These are phyloP conservation scores for Talaromyces verruculosus DNA, from an alignment of 2,329 filamentous ascomycete genomes.

Conservation along the genomic window DNA sequence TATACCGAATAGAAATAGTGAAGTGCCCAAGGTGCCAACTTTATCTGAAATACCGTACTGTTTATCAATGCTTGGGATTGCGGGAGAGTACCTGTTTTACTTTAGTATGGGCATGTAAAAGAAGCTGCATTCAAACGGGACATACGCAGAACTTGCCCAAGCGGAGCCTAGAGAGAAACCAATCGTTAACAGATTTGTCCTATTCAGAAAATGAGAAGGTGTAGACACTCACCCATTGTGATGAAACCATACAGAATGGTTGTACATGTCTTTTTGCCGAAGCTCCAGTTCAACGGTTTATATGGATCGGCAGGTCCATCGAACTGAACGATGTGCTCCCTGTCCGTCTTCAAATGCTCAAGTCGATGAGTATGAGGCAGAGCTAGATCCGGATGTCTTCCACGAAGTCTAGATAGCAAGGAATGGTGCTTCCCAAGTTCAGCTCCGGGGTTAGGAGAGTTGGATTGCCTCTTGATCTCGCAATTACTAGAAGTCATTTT, in stretches of 20 bases:
- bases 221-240: not conserved
- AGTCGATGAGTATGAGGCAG: not conserved
- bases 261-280: slow-evolving; percentile 59
- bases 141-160: slow-evolving; percentile 40
- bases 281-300: slow-evolving; percentile 65
- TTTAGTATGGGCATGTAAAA: slow-evolving; percentile 44
- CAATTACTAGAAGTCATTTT: not conserved
- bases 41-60: slow-evolving; percentile 59
- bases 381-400: not conserved
- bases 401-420: not conserved
- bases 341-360: not conserved
- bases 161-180: slow-evolving; percentile 24
- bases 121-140: slow-evolving; percentile 34
- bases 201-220: not conserved
- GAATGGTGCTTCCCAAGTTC: not conserved
- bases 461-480: not conserved
- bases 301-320: slow-evolving; percentile 67
- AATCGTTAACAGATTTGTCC: not conserved
- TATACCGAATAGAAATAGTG: slow-evolving; percentile 62
- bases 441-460: not conserved
- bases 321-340: slow-evolving; percentile 56
- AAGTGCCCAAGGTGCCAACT: slow-evolving; percentile 56
- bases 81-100: slow-evolving; percentile 45
- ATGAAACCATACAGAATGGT: not conserved
- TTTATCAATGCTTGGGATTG: slow-evolving; percentile 51